A percentile compares a stretch with the other conserved stretches of the same genome.
These are phyloP conservation scores for Seiridium unicorne DNA, from an alignment of 2,329 filamentous ascomycete species.

Conservation along the genomic window DNA sequence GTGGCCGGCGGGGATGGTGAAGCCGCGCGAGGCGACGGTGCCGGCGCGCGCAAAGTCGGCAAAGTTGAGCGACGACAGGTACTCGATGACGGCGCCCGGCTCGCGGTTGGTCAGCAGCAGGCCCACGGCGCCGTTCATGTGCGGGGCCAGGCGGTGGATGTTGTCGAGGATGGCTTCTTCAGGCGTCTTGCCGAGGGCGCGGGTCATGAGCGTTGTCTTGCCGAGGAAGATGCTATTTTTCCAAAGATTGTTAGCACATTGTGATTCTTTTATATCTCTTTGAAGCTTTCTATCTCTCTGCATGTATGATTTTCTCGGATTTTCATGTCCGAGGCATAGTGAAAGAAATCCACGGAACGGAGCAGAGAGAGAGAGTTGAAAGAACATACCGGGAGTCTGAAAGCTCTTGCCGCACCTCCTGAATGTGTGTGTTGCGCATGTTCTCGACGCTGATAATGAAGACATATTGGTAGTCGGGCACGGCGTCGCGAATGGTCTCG, in stretches of 20 bases:
- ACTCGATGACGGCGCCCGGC: constrained; percentile 63
- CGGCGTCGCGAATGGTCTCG: constrained; percentile 79
- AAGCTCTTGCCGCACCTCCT: constrained; percentile 83
- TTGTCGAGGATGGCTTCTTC: constrained; percentile 80
- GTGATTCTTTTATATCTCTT: no score
- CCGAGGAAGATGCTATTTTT: constrained; percentile 83
- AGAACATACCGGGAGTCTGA: constrained; percentile 72
- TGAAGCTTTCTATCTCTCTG: no score
- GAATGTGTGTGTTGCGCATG: constrained; percentile 96
- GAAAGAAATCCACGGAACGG: not conserved
- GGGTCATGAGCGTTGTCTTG: constrained; percentile 98
- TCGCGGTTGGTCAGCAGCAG: constrained; percentile 85
- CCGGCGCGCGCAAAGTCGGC: constrained; percentile 92
- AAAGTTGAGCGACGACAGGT: constrained; percentile 71
- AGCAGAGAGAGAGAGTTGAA: not conserved
- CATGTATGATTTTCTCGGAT: not conserved
- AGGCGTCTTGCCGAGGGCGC: constrained; percentile 78
- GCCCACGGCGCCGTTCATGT: constrained; percentile 81
- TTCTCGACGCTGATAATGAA: constrained; percentile 94
- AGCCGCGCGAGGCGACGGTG: constrained; percentile 68
- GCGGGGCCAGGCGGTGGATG: constrained; percentile 65
- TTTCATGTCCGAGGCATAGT: not conserved
- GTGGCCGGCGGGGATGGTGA: constrained; percentile 79
- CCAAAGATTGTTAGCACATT: constrained; percentile 14
- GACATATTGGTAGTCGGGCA: constrained; percentile 84